phyloP scores from a whole-genome alignment of 148 eudicot genomes.

The Rhododendron simsii region DNA sequence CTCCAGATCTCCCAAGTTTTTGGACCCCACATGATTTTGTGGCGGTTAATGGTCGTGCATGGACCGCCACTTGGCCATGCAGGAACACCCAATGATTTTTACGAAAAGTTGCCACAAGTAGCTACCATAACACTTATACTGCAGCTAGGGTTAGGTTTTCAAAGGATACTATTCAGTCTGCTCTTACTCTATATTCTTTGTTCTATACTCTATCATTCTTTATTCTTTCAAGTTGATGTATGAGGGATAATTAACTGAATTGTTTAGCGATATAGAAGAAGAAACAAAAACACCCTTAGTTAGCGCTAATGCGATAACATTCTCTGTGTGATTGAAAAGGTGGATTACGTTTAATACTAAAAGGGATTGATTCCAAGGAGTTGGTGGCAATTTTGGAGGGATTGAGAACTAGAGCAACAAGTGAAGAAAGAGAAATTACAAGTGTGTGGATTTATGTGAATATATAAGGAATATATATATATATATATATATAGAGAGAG shows the following conservation, averaged over 20 bases:
- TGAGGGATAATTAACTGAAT: background rate
- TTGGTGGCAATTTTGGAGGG: slow-evolving; percentile 67
- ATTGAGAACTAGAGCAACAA: slow-evolving; percentile 29
- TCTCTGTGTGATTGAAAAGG: slow-evolving; percentile 31
- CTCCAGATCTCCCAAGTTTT: background rate
- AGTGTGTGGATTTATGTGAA: slow-evolving; percentile 41
- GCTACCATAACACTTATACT: background rate
- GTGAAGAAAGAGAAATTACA: slow-evolving; percentile 43
- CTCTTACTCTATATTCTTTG: background rate
- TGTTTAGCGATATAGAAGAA: slow-evolving; percentile 7
- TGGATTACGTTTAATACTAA: slow-evolving; percentile 22
- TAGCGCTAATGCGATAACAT: slow-evolving; percentile 34
- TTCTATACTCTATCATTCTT: slow-evolving; percentile 13
- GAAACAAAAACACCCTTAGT: slow-evolving; percentile 27
- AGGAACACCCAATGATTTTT: background rate
- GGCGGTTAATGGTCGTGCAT: background rate
- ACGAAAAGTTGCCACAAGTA: background rate
- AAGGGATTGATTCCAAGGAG: slow-evolving; percentile 41
- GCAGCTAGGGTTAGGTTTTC: slow-evolving; percentile 18
- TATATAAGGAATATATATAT: background rate
- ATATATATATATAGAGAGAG: too few relatives aligned
- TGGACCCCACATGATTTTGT: background rate
- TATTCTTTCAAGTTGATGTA: slow-evolving; percentile 4
- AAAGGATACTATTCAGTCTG: background rate
- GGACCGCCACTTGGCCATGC: background rate